A percentile compares a stretch with the other conserved stretches of the same genome.
These are phyloP conservation scores for Fusarium solani-melongenae DNA, from an alignment of 2,329 filamentous ascomycete genomes.

Conservation along the genomic window DNA sequence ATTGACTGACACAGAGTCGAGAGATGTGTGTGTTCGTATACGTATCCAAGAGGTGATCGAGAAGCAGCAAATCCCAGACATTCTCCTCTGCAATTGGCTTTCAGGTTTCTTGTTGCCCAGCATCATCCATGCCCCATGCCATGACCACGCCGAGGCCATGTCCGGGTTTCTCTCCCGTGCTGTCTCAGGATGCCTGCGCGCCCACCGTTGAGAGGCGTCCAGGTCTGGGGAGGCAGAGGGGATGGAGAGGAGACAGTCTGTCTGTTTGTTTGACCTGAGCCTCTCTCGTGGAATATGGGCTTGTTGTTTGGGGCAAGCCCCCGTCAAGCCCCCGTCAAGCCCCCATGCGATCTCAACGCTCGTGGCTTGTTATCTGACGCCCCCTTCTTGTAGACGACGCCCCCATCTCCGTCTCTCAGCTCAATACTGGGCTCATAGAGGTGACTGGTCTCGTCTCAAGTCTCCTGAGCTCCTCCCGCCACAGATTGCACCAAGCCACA, in stretches of 20 bases:
- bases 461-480: neutral
- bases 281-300: neutral
- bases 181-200: slow-evolving; percentile 34
- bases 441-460: slow-evolving; percentile 18
- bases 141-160: slow-evolving; percentile 16
- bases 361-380: slow-evolving; percentile 34
- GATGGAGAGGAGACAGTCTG: neutral
- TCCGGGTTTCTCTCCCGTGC: neutral
- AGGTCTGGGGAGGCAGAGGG: neutral
- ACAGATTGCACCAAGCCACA: slow-evolving; percentile 7
- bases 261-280: neutral
- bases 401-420: slow-evolving; percentile 6
- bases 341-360: slow-evolving; percentile 33
- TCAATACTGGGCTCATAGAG: neutral
- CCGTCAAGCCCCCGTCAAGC: slow-evolving; percentile 7
- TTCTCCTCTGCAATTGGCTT: slow-evolving; percentile 14
- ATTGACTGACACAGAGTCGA: slow-evolving; percentile 1
- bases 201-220: neutral
- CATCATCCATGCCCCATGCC: slow-evolving; percentile 2
- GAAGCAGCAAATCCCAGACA: slow-evolving; percentile 11
- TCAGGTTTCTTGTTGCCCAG: slow-evolving; percentile 3
- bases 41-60: neutral
- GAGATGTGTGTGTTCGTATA: neutral
- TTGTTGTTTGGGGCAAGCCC: neutral
- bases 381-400: slow-evolving; percentile 14